phyloP scores from a whole-genome alignment of 2,329 filamentous ascomycete genomes.

The Beauveria australis region DNA sequence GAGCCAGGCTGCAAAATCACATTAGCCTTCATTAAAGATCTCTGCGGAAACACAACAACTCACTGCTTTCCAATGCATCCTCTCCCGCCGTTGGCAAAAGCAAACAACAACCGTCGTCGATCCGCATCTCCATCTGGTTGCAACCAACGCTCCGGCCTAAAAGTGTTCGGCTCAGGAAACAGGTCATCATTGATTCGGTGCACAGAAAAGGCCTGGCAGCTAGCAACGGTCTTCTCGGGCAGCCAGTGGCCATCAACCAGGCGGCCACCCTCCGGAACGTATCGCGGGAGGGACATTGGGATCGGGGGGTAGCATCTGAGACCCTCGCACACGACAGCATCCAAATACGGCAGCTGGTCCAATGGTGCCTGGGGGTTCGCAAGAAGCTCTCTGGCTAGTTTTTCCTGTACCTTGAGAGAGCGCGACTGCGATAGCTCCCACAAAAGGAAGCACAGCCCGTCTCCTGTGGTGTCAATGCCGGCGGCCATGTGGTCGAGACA shows the following conservation, averaged over 20 bases:
- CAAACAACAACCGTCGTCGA: conserved; percentile 53
- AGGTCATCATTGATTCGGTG: conserved; percentile 54
- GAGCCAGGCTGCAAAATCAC: conserved; percentile 36
- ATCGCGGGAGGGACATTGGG: conserved; percentile 57
- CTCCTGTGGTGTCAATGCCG: conserved; percentile 64
- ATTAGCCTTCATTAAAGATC: background rate
- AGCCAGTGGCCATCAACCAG: conserved; percentile 47
- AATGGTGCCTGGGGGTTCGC: conserved; percentile 29
- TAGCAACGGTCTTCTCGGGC: conserved; percentile 47
- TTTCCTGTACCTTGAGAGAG: conserved; percentile 41
- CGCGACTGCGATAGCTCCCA: conserved; percentile 58
- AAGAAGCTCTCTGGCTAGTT: conserved; percentile 44
- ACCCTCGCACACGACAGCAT: conserved; percentile 55
- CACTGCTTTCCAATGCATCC: conserved; percentile 62
- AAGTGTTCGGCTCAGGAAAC: conserved; percentile 70
- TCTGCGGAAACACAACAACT: conserved; percentile 23
- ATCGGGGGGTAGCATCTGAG: conserved; percentile 56
- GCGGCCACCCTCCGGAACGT: conserved; percentile 46
- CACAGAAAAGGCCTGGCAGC: conserved; percentile 53
- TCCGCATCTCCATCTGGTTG: conserved; percentile 65
- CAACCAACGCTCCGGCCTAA: conserved; percentile 79
- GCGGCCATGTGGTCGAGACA: conserved; percentile 65
- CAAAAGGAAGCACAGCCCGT: conserved; percentile 63
- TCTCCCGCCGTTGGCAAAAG: conserved; percentile 57
- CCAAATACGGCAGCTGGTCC: conserved; percentile 49